Base-by-base conservation (phyloP, 192 early-diverging fungal genomes). In the Pilaira anomala region DNA sequence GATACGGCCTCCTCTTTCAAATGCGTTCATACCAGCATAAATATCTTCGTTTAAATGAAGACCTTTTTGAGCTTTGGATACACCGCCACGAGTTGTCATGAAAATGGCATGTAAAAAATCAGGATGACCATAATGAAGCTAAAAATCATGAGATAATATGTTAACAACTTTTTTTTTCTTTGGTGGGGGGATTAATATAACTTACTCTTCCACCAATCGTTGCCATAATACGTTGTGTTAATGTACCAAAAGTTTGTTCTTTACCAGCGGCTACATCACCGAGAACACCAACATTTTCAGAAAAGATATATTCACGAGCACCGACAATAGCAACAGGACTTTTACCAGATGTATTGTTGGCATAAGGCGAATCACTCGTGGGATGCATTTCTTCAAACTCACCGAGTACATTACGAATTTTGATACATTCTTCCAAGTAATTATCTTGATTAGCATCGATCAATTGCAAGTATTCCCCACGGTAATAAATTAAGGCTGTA, bases 371-470 rank as follows among this genome's bases (percentile, higher is more conserved):
- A 24, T 83, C 74, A 14, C 75, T 72, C 3, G 90, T 76, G 3
- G 75, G 76, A 50, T 84, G 78, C 76, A 82, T 86, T 67, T 88
- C 78, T 65, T 93, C 92, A 78, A 95, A 94, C 74, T 95, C 92
- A 19, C 87, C 86, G 16, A 95, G 80, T 4, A 94, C 83, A 68
- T 88, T 92, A 39, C 92, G 78, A 63, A 95, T 90, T 76, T 95
- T 95, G 64, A 95, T 73, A 50, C 87, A 86, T 77, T 93, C 91
- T 66, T 95, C 93, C 22, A 95, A 74, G 64, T 93, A 95, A 75
- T 95, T 92, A 73, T 95, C 93, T 79, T 93, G 91, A 66, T 95
- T 95, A 8, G 93, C 93, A 56, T 95, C 93, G 25, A 95, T 84
- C 25, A 93, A 71, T 69, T 95, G 90, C 42, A 95, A 41, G 54